Conservation (phyloP, 805 yeast genomes). For the Dipodascopsis uninucleata region DNA sequence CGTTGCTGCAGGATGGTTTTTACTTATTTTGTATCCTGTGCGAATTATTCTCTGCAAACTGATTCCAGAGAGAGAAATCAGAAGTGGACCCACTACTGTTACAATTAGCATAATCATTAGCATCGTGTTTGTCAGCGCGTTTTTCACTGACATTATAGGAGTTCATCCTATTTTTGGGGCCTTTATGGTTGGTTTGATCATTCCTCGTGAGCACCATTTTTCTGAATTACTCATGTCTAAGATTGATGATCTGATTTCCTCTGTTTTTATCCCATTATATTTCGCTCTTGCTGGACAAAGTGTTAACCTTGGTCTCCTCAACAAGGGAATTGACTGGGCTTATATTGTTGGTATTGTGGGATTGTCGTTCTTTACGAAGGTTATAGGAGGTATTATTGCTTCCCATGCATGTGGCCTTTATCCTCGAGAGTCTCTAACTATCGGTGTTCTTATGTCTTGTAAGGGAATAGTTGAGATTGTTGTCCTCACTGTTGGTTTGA, state of each 20-base stretch:
- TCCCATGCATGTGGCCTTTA: constrained; percentile 58
- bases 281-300: constrained; percentile 77
- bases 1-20: constrained; percentile 60
- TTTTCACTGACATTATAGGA: constrained; percentile 78
- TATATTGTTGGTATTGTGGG: constrained; percentile 63
- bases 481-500: constrained; percentile 47
- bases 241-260: constrained; percentile 72
- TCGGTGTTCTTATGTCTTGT: constrained; percentile 81
- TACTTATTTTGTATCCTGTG: constrained; percentile 56
- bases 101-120: constrained; percentile 57
- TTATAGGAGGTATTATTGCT: constrained; percentile 62
- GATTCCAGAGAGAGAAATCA: too few species aligned
- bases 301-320: constrained; percentile 61
- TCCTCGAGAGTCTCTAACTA: constrained; percentile 72
- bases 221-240: constrained; percentile 67
- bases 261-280: constrained; percentile 69
- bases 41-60: constrained; percentile 48
- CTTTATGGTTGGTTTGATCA: constrained; percentile 67
- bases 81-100: constrained; percentile 55
- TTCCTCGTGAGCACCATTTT: constrained; percentile 73
- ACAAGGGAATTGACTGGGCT: constrained; percentile 72
- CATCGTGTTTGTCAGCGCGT: constrained; percentile 61
- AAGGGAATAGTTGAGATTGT: constrained; percentile 50
- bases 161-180: constrained; percentile 87
- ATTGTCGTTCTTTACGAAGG: constrained; percentile 65